These are phyloP conservation scores for Taiozyma sp. DNA, from an alignment of 1,139 yeast genomes.

Conservation along the genomic window DNA sequence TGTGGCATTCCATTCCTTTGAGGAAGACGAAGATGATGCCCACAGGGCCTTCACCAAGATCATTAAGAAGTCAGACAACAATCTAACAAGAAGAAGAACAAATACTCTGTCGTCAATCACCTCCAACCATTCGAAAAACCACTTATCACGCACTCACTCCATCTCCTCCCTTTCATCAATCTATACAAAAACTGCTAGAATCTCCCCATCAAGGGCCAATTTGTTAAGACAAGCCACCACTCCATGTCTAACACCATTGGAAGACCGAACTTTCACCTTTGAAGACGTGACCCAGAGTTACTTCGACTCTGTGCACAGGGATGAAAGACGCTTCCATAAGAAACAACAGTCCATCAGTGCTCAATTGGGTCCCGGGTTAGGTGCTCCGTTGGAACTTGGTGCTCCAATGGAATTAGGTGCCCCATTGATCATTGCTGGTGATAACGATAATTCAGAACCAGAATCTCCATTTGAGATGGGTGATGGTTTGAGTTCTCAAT, in stretches of 20 bases:
- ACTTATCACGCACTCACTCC: conserved; percentile 17
- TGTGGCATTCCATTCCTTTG: conserved; percentile 8
- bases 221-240: conserved; percentile 17
- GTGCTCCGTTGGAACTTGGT: conserved; percentile 8
- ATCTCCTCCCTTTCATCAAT: conserved; percentile 17
- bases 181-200: conserved; percentile 9
- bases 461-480: conserved; percentile 9
- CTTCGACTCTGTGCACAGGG: conserved; percentile 10
- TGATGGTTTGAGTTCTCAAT: not conserved
- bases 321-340: not conserved
- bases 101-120: conserved; percentile 18
- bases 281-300: conserved; percentile 11
- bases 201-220: conserved; percentile 17
- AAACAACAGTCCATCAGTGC: conserved; percentile 12
- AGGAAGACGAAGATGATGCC: conserved; percentile 18
- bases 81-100: conserved; percentile 16
- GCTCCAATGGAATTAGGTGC: conserved; percentile 7
- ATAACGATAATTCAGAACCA: conserved; percentile 2
- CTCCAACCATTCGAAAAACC: conserved; percentile 6
- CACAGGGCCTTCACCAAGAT: conserved; percentile 21
- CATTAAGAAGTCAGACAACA: conserved; percentile 7
- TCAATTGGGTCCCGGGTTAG: conserved; percentile 21
- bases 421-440: conserved; percentile 9
- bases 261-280: conserved; percentile 8
- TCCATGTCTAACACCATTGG: conserved; percentile 10